These are phyloP conservation scores for Pseudodiploospora longispora DNA, from an alignment of 2,329 filamentous ascomycete species.

Conservation along the genomic window DNA sequence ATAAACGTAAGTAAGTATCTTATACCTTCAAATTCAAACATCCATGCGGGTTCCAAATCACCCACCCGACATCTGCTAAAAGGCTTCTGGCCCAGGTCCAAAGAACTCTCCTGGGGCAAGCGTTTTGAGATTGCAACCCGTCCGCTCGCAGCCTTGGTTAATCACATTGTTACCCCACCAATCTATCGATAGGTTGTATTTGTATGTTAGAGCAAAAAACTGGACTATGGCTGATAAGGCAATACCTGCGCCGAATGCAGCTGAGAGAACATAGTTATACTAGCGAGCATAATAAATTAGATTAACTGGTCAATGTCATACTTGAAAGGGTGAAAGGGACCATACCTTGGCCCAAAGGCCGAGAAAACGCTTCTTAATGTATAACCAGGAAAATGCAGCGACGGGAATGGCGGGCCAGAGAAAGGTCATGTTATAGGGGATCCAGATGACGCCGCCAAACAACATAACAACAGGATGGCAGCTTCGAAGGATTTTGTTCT, in stretches of 20 bases:
- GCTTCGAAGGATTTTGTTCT: slow-evolving; percentile 25
- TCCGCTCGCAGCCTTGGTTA: slow-evolving; percentile 30
- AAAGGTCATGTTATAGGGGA: slow-evolving; percentile 39
- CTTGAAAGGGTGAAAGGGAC: background rate
- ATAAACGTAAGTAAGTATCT: too few relatives aligned
- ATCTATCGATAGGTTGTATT: slow-evolving; percentile 22
- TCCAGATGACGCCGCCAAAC: slow-evolving; percentile 31
- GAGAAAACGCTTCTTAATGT: slow-evolving; percentile 34
- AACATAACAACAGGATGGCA: slow-evolving; percentile 35
- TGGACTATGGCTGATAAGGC: slow-evolving; percentile 34
- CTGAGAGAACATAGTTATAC: slow-evolving; percentile 32
- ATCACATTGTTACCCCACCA: slow-evolving; percentile 33
- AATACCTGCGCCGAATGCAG: slow-evolving; percentile 33
- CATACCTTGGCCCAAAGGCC: slow-evolving; percentile 39
- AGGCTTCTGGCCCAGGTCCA: slow-evolving; percentile 13
- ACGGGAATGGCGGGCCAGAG: slow-evolving; percentile 39
- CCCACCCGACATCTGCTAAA: slow-evolving; percentile 1
- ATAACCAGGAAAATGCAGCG: slow-evolving; percentile 40
- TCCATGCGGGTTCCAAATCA: too few relatives aligned
- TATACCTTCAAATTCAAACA: too few relatives aligned
- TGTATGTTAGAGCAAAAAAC: slow-evolving; percentile 35
- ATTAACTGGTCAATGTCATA: too few relatives aligned
- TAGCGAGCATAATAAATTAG: background rate
- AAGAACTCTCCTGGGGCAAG: slow-evolving; percentile 18
- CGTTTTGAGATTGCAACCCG: slow-evolving; percentile 15